These are phyloP conservation scores for Sclerotinia nivalis DNA, from an alignment of 2,329 filamentous ascomycete genomes.

Conservation along the genomic window DNA sequence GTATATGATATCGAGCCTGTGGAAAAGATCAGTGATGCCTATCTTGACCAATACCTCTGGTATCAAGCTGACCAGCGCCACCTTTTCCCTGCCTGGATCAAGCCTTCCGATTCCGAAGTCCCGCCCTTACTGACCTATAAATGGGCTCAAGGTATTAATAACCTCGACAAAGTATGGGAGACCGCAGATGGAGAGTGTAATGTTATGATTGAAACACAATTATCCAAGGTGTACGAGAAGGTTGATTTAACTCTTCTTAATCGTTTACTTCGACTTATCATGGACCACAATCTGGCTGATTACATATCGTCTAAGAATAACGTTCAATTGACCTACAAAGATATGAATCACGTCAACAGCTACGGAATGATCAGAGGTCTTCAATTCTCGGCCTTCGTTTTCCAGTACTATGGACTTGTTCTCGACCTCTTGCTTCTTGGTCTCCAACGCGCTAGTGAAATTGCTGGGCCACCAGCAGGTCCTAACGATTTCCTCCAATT, in stretches of 20 bases:
- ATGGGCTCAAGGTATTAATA: constrained; percentile 99
- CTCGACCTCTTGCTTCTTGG: constrained; percentile 90
- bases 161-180: constrained; percentile 93
- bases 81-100: constrained; percentile 98
- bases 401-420: constrained; percentile 97
- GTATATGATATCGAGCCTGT: constrained; percentile 99
- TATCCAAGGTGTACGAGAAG: constrained; percentile 99
- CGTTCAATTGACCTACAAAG: constrained; percentile 97
- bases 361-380: constrained; percentile 98
- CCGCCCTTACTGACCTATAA: constrained; percentile 94
- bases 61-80: constrained; percentile 98
- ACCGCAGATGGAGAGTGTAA: constrained; percentile 93
- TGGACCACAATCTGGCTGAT: constrained; percentile 99
- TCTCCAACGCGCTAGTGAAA: constrained; percentile 94
- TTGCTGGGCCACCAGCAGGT: constrained; percentile 88
- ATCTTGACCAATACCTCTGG: constrained; percentile 98
- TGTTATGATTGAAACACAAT: constrained; percentile 95
- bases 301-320: constrained; percentile 99
- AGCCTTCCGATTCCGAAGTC: constrained; percentile 96
- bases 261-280: constrained; percentile 87
- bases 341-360: constrained; percentile 99
- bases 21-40: constrained; percentile 98
- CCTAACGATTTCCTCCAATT: constrained; percentile 99
- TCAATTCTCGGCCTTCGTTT: constrained; percentile 97
- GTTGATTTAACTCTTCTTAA: constrained; percentile 96